Base-by-base conservation (phyloP, 1,284 basidiomycete species). In the Sporisorium scitamineum region DNA sequence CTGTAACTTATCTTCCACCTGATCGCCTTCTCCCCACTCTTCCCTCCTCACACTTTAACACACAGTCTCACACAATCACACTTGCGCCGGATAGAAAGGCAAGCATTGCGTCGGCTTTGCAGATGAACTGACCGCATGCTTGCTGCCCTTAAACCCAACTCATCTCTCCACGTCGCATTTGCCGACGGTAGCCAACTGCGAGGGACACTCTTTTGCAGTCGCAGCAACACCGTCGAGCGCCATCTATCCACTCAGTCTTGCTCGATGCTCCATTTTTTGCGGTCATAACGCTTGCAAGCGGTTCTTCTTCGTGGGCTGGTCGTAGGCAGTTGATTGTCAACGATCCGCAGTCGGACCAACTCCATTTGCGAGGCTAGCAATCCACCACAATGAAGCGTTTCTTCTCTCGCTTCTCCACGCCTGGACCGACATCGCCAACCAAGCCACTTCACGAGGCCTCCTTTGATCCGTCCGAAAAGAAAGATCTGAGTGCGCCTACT, bases 331-430 rank as follows among this genome's bases (percentile, higher is more conserved):
- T 13, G 16, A 27, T 26, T 27, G 45, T 16, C 26, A 27, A 18
- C 45, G 26, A 6, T 27, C 29, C 31, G 27, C 26, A 11, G 22
- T 41, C 34, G 34, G n/a, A 10, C 24, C n/a, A 22, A 51, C 47
- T 18, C 29, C 18, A 29, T 26, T 31, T 27, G 47, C 24, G 10
- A 32, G 16, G 14, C 27, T 13, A 20, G 16, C 20, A 13, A n/a
- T 20, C 29, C 45, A 11, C 41, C 24, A 51, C 47, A 48, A 80
- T 80, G 79, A 79, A 75, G 58, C 62, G 68, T 14, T 78, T 80
- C 69, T 80, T 80, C 59, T 75, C 76, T 14, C 77, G 79, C 58
- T 80, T 80, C 58, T 74, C 77, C 10, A 44, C 61, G 9, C 59
- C 56, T 11, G 66, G 57, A 16, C 57, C 70, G 5, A 51, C 62